phyloP scores from a whole-genome alignment of 768 basidiomycete species.

The Candolleomyces aberdarensis region DNA sequence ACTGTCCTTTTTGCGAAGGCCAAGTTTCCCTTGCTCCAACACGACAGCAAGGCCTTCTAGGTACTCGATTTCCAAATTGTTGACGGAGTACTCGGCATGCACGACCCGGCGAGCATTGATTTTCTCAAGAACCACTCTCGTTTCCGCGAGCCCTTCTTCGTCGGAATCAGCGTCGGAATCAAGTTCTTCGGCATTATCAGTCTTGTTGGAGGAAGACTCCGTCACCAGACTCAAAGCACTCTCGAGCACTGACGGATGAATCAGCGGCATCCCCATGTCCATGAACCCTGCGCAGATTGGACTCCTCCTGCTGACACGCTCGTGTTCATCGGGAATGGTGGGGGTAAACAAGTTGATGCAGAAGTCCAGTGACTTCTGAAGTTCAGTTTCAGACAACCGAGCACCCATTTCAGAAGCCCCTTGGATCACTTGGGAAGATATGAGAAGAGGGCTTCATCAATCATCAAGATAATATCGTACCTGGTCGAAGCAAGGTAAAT shows the following conservation, averaged over 20 bases:
- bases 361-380: conserved; percentile 75
- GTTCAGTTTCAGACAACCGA: conserved; percentile 66
- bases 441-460: background rate
- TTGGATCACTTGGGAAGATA: conserved; percentile 58
- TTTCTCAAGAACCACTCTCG: conserved; percentile 58
- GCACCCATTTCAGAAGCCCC: conserved; percentile 76
- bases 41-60: conserved; percentile 57
- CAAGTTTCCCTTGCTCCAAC: conserved; percentile 53
- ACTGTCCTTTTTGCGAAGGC: conserved; percentile 32
- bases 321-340: conserved; percentile 59
- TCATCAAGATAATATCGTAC: conserved; percentile 28
- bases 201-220: background rate
- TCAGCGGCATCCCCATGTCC: conserved; percentile 48
- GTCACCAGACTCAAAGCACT: conserved; percentile 21
- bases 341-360: conserved; percentile 73
- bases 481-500: conserved; percentile 59
- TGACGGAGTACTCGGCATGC: conserved; percentile 63
- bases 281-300: conserved; percentile 39
- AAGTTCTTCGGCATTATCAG: conserved; percentile 12
- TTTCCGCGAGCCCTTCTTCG: conserved; percentile 36
- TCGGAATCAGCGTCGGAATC: conserved; percentile 26
- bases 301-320: conserved; percentile 29
- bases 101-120: conserved; percentile 70
- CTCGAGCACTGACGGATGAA: conserved; percentile 42
- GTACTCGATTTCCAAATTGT: conserved; percentile 66